Conservation (phyloP, 208 protist species). For the Leishmania mexicana region DNA sequence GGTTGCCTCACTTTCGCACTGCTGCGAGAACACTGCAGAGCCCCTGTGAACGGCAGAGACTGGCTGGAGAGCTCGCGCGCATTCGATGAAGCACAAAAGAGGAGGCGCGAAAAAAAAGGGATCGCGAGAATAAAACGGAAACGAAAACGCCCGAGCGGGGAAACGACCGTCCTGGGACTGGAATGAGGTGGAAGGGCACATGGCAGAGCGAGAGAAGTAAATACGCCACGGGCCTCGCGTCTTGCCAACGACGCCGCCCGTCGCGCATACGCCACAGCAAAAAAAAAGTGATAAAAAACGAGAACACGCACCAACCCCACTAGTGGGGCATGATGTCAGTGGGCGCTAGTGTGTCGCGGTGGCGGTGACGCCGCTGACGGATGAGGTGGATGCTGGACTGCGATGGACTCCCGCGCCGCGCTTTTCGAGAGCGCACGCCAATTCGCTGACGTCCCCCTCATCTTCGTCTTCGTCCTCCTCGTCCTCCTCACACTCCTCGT, state of each 20-base stretch:
- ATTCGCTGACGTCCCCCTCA: conserved; percentile 4
- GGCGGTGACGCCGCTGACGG: neutral
- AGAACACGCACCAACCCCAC: neutral
- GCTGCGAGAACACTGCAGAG: neutral
- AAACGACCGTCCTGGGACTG: neutral
- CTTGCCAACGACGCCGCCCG: neutral
- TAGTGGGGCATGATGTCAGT: neutral
- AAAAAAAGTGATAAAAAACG: neutral
- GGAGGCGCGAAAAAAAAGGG: neutral
- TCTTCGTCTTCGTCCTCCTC: conserved; percentile 25
- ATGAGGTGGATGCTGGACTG: neutral
- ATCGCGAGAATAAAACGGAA: neutral
- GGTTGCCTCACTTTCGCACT: neutral
- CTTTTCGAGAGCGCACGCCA: neutral
- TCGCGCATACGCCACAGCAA: neutral
- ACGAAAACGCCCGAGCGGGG: neutral
- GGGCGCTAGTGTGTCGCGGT: neutral
- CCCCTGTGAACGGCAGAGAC: neutral
- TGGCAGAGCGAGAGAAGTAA: neutral
- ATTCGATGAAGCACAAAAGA: neutral
- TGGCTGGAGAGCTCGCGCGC: neutral
- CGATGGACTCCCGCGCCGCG: neutral
- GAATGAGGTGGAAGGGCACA: neutral
- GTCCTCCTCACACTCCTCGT: conserved; percentile 28
- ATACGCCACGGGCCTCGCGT: neutral